These are phyloP conservation scores for Jimgerdemannia flammicorona DNA, from an alignment of 192 early-diverging fungal species.

Conservation along the genomic window DNA sequence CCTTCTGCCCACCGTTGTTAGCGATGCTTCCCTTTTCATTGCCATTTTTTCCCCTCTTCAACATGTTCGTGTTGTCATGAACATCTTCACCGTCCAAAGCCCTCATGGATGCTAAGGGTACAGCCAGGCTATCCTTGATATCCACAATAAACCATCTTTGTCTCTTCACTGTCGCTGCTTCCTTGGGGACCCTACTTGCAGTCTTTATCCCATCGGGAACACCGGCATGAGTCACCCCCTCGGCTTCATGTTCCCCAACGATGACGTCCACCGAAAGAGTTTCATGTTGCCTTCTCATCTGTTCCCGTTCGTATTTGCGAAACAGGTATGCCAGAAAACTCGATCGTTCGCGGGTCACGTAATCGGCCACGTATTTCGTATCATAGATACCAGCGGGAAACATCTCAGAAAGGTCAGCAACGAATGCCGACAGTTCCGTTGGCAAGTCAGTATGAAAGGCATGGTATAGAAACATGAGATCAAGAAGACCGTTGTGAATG, in stretches of 20 bases:
- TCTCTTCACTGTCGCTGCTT: neutral
- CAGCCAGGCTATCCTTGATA: conserved; percentile 6
- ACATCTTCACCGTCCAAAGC: conserved; percentile 6
- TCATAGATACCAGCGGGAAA: conserved; percentile 89
- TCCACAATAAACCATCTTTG: neutral
- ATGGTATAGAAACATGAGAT: conserved; percentile 92
- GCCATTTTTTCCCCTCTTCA: conserved; percentile 2
- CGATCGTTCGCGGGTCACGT: conserved; percentile 53
- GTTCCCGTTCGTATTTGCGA: conserved; percentile 43
- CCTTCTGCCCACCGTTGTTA: conserved; percentile 2
- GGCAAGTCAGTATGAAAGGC: conserved; percentile 84
- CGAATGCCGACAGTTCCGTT: conserved; percentile 59
- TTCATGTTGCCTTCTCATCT: neutral
- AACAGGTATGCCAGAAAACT: conserved; percentile 73
- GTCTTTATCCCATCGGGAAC: neutral
- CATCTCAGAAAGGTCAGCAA: conserved; percentile 73
- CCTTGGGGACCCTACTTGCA: neutral
- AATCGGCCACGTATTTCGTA: conserved; percentile 86
- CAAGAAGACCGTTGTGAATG: conserved; percentile 92
- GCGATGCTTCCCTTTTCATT: neutral
- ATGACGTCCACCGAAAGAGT: neutral
- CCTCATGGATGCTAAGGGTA: neutral
- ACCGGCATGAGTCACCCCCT: neutral
- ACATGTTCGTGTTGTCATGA: conserved; percentile 7
- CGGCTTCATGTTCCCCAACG: neutral